Conservation (phyloP, 2,329 filamentous ascomycete genomes). For the Ophiostoma ips region DNA sequence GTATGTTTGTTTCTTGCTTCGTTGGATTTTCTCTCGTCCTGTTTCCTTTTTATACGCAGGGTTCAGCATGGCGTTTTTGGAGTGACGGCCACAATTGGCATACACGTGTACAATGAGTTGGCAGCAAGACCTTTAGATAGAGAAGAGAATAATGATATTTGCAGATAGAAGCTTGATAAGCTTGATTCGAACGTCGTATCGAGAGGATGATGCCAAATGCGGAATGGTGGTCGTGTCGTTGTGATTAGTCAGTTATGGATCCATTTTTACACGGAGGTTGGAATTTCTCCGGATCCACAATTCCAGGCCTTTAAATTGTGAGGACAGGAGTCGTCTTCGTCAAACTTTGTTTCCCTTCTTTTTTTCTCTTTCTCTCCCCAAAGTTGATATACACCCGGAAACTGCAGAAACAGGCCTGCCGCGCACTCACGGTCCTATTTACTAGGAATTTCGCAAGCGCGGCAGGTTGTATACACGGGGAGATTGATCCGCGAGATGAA, state of each 20-base stretch:
- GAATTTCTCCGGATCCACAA: neutral
- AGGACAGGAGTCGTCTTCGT: neutral
- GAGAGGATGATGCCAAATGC: too few relatives aligned
- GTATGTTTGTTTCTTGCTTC: too few relatives aligned
- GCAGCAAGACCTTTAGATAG: too few relatives aligned
- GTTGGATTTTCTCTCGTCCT: neutral
- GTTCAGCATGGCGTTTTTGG: neutral
- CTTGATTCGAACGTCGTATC: too few relatives aligned
- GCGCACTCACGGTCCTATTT: slow-evolving; percentile 20
- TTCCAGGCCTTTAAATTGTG: neutral
- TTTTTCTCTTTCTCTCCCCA: slow-evolving; percentile 25
- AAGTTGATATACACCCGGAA: slow-evolving; percentile 41
- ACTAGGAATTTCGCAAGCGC: slow-evolving; percentile 20
- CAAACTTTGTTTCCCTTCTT: slow-evolving; percentile 10
- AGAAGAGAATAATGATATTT: too few relatives aligned
- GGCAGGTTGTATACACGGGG: slow-evolving; percentile 45
- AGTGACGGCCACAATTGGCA: neutral
- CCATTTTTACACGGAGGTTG: too few relatives aligned
- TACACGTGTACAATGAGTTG: neutral
- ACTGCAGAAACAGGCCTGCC: slow-evolving; percentile 7
- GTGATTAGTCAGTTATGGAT: too few relatives aligned
- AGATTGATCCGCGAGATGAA: slow-evolving; percentile 29
- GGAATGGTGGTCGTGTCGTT: too few relatives aligned
- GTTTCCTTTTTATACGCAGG: neutral
- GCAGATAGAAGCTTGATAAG: too few relatives aligned